These are phyloP conservation scores for Monosporozyma solicola DNA, from an alignment of 805 yeast species.

Conservation along the genomic window DNA sequence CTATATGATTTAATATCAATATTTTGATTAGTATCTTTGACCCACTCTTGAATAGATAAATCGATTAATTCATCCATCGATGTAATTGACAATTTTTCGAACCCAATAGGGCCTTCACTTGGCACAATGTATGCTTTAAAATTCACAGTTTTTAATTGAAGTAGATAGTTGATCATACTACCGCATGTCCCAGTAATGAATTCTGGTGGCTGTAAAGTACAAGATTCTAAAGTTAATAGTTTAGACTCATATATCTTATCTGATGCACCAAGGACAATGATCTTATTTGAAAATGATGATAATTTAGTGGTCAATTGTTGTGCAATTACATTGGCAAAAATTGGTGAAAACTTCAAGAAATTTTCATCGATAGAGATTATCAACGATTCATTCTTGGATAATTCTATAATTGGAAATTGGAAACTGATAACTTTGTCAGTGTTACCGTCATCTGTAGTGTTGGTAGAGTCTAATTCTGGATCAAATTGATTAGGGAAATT, in stretches of 20 bases:
- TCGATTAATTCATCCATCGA: conserved; percentile 24
- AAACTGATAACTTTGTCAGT: conserved; percentile 8
- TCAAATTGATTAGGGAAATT: conserved; percentile 23
- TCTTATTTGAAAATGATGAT: conserved; percentile 31
- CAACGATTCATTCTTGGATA: conserved; percentile 8
- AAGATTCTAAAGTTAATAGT: conserved; percentile 18
- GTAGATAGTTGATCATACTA: conserved; percentile 29
- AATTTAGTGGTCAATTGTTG: conserved; percentile 16
- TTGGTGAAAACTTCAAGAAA: conserved; percentile 29
- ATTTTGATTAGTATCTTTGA: not conserved
- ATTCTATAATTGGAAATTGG: conserved; percentile 16
- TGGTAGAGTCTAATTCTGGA: conserved; percentile 7
- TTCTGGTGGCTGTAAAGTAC: conserved; percentile 47
- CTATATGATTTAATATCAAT: conserved; percentile 10
- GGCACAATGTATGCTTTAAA: conserved; percentile 27
- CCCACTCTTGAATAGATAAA: conserved; percentile 9
- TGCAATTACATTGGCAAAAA: conserved; percentile 27
- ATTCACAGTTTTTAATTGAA: conserved; percentile 6
- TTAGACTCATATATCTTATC: conserved; percentile 23
- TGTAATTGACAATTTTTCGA: conserved; percentile 38
- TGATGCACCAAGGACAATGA: conserved; percentile 20
- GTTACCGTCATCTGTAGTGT: not conserved
- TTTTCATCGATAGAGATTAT: conserved; percentile 23
- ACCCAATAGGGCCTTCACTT: conserved; percentile 56
- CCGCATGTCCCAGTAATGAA: conserved; percentile 51